Conservation (phyloP, 148 eudicot species). For the Beta vulgaris region DNA sequence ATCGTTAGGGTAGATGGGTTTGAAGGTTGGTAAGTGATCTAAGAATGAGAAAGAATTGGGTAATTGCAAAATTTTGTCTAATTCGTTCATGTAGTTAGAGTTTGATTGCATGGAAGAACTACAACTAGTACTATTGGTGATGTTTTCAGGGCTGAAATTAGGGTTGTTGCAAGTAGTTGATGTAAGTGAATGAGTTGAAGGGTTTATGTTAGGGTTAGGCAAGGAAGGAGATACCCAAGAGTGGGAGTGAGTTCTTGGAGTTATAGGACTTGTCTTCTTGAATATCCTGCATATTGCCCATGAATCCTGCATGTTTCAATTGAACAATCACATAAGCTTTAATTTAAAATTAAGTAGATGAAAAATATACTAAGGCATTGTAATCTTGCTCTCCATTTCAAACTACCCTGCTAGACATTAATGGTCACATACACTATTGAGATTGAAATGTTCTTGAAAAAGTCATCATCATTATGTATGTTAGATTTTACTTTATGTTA, state of each 20-base stretch:
- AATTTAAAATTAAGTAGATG: too few species aligned
- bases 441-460: too few species aligned
- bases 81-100: conserved; percentile 12
- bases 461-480: too few species aligned
- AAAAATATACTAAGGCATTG: too few species aligned
- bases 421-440: too few species aligned
- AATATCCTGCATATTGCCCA: conserved; percentile 97
- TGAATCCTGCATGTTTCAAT: conserved; percentile 57
- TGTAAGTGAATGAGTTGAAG: background rate
- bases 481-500: too few species aligned
- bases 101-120: conserved; percentile 23
- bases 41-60: conserved; percentile 28
- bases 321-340: too few species aligned
- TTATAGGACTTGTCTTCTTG: conserved; percentile 63
- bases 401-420: too few species aligned
- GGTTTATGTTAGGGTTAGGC: conserved; percentile 12
- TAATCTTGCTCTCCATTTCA: too few species aligned
- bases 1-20: conserved; percentile 26
- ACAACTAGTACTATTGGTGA: background rate
- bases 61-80: conserved; percentile 25
- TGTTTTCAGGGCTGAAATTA: conserved; percentile 22
- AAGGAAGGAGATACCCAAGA: conserved; percentile 68
- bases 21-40: conserved; percentile 29
- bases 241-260: conserved; percentile 64
- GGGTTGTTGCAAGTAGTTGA: conserved; percentile 13